Evolutionary conservation across 352 stramenopile species (phyloP).

Genomic region (Peronospora farinosa): DNA sequence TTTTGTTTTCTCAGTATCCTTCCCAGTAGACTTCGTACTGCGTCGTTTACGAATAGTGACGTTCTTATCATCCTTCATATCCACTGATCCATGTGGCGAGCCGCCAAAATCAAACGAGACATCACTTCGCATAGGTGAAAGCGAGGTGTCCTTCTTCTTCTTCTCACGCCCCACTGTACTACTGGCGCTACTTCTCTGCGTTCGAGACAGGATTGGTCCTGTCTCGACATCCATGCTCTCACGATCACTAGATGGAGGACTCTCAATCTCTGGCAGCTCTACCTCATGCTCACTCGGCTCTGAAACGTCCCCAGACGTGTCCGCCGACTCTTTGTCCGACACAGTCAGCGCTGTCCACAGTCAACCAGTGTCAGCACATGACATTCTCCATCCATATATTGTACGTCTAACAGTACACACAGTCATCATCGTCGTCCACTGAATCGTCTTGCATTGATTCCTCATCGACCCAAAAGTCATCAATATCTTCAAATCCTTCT

Average conservation of each 20-base stretch:
- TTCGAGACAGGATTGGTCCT: constrained; percentile 22
- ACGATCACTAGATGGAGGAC: constrained; percentile 25
- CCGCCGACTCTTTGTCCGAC: constrained; percentile 39
- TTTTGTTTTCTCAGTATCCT: constrained; percentile 17
- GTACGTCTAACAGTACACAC: constrained; percentile 7
- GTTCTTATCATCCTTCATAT: constrained; percentile 23
- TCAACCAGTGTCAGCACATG: constrained; percentile 9
- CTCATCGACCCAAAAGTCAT: constrained; percentile 82
- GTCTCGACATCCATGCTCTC: constrained; percentile 34
- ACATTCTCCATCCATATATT: not conserved
- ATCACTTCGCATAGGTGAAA: constrained; percentile 25
- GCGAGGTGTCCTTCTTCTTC: constrained; percentile 13
- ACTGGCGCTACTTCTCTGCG: constrained; percentile 23
- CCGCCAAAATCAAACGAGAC: constrained; percentile 41
- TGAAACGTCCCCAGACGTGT: constrained; percentile 40
- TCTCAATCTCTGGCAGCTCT: constrained; percentile 34
- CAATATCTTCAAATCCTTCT: constrained; percentile 80
- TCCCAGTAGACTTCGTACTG: constrained; percentile 17
- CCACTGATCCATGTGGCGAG: constrained; percentile 27
- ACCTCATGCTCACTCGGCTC: constrained; percentile 44
- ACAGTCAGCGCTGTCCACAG: constrained; percentile 24
- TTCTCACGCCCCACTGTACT: constrained; percentile 12
- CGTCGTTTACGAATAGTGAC: constrained; percentile 23
- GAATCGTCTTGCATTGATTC: constrained; percentile 36
- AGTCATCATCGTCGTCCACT: constrained; percentile 31